Percentiles rank a stretch among this genome's conserved stretches.
Evolutionary conservation across 2,329 filamentous ascomycete species (phyloP).

Genomic region (Ambrosiella cleistominuta): DNA sequence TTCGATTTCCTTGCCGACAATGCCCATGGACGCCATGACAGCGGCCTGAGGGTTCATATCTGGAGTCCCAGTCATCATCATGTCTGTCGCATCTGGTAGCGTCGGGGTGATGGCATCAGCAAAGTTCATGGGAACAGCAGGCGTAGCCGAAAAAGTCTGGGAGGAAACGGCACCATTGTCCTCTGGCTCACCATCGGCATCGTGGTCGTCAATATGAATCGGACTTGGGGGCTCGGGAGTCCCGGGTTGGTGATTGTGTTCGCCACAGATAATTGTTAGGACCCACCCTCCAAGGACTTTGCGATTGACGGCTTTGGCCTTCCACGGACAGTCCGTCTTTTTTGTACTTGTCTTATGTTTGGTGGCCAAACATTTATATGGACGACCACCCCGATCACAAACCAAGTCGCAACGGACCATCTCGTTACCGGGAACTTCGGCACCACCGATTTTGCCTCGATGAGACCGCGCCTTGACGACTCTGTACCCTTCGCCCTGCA

Average conservation of each 20-base stretch:
- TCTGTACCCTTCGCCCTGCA: constrained; percentile 29
- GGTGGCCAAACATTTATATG: constrained; percentile 27
- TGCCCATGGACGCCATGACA: constrained; percentile 6
- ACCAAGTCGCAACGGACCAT: constrained; percentile 28
- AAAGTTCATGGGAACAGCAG: neutral
- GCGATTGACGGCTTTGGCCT: constrained; percentile 27
- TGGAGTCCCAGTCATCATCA: constrained; percentile 1
- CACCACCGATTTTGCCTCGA: constrained; percentile 24
- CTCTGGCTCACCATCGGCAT: constrained; percentile 19
- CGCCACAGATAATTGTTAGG: constrained; percentile 26
- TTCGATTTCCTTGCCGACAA: constrained; percentile 21
- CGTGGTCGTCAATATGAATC: constrained; percentile 18
- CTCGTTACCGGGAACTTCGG: constrained; percentile 25
- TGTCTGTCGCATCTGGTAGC: constrained; percentile 4
- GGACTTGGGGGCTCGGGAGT: constrained; percentile 26
- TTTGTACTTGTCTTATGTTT: constrained; percentile 30
- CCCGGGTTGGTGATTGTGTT: constrained; percentile 28
- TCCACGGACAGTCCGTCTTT: constrained; percentile 30
- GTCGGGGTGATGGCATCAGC: neutral
- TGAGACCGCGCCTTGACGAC: constrained; percentile 29
- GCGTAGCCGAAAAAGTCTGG: neutral
- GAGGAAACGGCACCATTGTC: constrained; percentile 11
- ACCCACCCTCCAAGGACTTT: constrained; percentile 28
- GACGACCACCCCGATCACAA: constrained; percentile 27
- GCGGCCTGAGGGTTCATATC: neutral